phyloP scores from a whole-genome alignment of 257 asterid species.

The Paulownia fortunei region DNA sequence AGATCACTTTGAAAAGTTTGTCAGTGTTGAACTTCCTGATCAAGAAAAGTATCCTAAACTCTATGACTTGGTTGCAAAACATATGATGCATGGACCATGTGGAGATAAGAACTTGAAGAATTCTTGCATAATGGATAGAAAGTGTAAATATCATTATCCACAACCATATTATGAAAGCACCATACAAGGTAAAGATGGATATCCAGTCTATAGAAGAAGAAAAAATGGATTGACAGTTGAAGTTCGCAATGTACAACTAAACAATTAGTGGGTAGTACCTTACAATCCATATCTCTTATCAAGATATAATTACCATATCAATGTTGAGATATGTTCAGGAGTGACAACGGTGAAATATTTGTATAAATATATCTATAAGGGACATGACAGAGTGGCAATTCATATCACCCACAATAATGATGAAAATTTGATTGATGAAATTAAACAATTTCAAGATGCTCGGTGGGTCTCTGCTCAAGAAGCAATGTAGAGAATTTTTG shows the following conservation, averaged over 20 bases:
- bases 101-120: not conserved
- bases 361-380: constrained; percentile 28
- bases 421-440: not conserved
- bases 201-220: not conserved
- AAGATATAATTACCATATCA: constrained; percentile 20
- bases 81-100: not conserved
- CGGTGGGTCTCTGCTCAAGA: constrained; percentile 26
- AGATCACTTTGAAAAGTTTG: not conserved
- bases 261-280: constrained; percentile 27
- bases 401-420: not conserved
- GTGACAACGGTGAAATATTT: constrained; percentile 15
- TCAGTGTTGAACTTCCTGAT: not conserved
- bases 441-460: constrained; percentile 11
- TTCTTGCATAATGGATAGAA: not conserved
- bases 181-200: not conserved
- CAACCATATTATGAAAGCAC: not conserved
- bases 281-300: not conserved
- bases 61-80: not conserved
- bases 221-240: not conserved
- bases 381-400: not conserved
- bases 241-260: not conserved
- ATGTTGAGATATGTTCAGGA: constrained; percentile 15
- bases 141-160: too few species aligned
- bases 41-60: not conserved
- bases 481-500: constrained; percentile 27